These are phyloP conservation scores for Puccinia horiana DNA, from an alignment of 1,284 basidiomycete species.

Conservation along the genomic window DNA sequence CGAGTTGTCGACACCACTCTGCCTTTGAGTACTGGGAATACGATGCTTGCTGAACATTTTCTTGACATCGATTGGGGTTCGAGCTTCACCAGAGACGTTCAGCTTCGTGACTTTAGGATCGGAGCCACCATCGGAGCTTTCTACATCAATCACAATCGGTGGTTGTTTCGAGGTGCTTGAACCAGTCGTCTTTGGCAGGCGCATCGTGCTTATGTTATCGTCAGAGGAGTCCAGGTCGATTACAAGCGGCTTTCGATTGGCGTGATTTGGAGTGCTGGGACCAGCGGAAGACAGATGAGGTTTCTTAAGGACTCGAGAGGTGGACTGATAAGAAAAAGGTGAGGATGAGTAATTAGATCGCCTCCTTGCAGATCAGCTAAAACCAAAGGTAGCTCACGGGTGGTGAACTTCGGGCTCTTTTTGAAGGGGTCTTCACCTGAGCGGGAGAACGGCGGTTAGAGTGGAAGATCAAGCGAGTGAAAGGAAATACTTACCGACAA, in stretches of 20 bases:
- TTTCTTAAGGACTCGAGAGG: background rate
- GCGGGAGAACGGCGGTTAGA: background rate
- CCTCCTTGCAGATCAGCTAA: background rate
- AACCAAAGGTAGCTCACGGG: background rate
- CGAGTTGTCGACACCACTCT: background rate
- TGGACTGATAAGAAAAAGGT: background rate
- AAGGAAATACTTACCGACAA: background rate
- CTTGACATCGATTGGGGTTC: background rate
- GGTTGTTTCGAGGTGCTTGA: background rate
- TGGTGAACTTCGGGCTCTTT: background rate
- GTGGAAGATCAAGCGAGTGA: background rate
- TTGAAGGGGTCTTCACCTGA: background rate
- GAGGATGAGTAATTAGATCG: background rate
- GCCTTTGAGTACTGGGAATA: background rate
- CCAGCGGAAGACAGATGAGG: background rate
- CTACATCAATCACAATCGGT: background rate
- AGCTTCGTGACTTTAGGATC: background rate
- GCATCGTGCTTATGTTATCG: background rate
- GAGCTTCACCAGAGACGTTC: background rate
- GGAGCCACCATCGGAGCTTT: background rate
- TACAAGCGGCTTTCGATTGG: background rate
- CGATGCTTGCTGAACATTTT: background rate
- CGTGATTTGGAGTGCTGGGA: background rate
- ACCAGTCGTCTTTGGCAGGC: background rate
- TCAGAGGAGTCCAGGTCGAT: background rate